Evolutionary conservation across 192 early-diverging fungal genomes (phyloP).

Genomic region (Podochytrium sp.): DNA sequence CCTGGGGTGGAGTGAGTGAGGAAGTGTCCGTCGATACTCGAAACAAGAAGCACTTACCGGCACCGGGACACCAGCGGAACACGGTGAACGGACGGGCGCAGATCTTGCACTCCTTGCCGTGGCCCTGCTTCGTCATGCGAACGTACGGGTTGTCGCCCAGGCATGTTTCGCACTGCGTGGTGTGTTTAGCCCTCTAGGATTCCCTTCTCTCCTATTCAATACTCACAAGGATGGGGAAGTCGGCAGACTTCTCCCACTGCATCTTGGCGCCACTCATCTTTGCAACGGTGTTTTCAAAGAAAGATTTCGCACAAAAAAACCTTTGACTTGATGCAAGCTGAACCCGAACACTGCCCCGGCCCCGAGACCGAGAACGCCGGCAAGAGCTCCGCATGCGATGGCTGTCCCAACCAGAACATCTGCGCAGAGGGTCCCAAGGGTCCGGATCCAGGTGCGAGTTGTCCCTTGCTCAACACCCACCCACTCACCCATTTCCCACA

Average conservation of each 20-base stretch:
- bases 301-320: neutral
- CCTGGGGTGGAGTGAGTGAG: slow-evolving; percentile 41
- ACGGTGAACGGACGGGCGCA: slow-evolving; percentile 93
- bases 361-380: slow-evolving; percentile 54
- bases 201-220: neutral
- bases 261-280: slow-evolving; percentile 29
- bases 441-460: slow-evolving; percentile 49
- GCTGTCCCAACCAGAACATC: slow-evolving; percentile 57
- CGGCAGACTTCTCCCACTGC: slow-evolving; percentile 33
- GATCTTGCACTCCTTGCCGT: slow-evolving; percentile 74
- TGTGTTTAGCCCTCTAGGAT: neutral
- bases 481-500: neutral
- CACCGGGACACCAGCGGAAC: slow-evolving; percentile 95
- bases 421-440: slow-evolving; percentile 50
- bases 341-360: slow-evolving; percentile 55
- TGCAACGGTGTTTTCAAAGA: neutral
- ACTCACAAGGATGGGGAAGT: slow-evolving; percentile 28
- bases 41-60: slow-evolving; percentile 30
- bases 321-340: slow-evolving; percentile 16
- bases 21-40: neutral
- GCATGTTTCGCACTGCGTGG: slow-evolving; percentile 89
- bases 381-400: slow-evolving; percentile 52
- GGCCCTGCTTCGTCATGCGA: slow-evolving; percentile 74
- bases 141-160: slow-evolving; percentile 98
- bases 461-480: neutral